Conservation (phyloP, 306 rosid genomes). For the Quercus robur region DNA sequence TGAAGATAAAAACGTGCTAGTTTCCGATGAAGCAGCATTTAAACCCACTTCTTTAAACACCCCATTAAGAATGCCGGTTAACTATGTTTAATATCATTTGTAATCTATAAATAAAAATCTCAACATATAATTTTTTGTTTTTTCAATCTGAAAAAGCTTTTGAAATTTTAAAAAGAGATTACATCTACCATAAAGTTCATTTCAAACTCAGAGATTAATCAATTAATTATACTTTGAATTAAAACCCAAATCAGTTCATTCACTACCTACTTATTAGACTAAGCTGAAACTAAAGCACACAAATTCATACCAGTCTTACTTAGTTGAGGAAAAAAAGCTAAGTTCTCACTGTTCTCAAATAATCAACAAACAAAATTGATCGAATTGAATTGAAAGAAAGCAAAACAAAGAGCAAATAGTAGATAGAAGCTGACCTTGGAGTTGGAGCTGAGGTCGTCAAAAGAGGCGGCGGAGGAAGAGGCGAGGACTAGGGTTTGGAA, state of each 20-base stretch:
- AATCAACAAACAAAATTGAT: not conserved
- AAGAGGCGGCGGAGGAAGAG: constrained; percentile 54
- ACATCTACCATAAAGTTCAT: not conserved
- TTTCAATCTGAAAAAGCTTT: not conserved
- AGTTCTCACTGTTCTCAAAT: not conserved
- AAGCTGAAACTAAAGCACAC: not conserved
- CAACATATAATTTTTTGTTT: not conserved
- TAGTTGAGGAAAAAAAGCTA: not conserved
- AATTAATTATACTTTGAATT: not conserved
- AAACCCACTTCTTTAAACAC: not conserved
- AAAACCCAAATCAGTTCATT: not conserved
- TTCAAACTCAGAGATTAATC: not conserved
- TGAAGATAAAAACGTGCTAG: not conserved
- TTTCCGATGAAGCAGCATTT: not conserved
- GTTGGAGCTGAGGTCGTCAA: constrained; percentile 49
- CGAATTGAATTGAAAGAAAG: not conserved
- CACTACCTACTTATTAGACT: not conserved
- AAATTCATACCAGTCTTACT: not conserved
- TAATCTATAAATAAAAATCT: not conserved
- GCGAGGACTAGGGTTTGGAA: constrained; percentile 31
- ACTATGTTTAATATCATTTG: not conserved
- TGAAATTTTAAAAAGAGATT: not conserved
- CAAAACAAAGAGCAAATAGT: not conserved
- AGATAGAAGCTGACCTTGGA: constrained; percentile 42
- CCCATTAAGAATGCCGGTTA: not conserved